phyloP scores from a whole-genome alignment of 2,329 filamentous ascomycete genomes.

The Allantophomopsis cytisporea region DNA sequence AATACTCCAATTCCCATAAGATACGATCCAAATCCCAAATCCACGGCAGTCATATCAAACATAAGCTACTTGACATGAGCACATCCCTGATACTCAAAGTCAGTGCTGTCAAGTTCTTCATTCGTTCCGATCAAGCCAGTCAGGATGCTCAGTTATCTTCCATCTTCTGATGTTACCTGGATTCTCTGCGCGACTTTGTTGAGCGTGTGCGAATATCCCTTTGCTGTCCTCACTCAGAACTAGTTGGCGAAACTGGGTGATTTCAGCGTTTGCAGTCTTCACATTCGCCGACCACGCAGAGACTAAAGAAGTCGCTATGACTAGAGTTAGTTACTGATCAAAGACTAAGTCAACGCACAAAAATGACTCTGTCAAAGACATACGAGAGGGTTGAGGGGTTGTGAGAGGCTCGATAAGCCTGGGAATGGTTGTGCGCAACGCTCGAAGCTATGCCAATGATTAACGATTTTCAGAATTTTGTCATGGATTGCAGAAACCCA shows the following conservation, averaged over 20 bases:
- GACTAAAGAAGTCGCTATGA: slow-evolving; percentile 34
- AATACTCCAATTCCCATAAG: no score
- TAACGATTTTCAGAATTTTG: no score
- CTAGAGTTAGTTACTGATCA: slow-evolving; percentile 2
- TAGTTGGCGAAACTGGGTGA: slow-evolving; percentile 25
- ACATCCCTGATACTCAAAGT: no score
- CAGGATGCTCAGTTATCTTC: slow-evolving; percentile 42
- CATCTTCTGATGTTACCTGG: slow-evolving; percentile 44
- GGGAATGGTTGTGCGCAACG: slow-evolving; percentile 33
- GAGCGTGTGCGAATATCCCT: slow-evolving; percentile 36
- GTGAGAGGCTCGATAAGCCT: slow-evolving; percentile 37
- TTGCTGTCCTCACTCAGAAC: slow-evolving; percentile 14
- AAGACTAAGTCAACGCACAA: neutral
- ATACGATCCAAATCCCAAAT: no score
- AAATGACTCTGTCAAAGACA: slow-evolving; percentile 9
- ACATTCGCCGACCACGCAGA: slow-evolving; percentile 32
- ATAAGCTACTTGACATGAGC: no score
- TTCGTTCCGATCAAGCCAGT: slow-evolving; percentile 31
- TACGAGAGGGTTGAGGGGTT: slow-evolving; percentile 36
- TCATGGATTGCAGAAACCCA: slow-evolving; percentile 2
- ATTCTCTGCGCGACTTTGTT: slow-evolving; percentile 37
- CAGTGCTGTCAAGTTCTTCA: no score
- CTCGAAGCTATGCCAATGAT: slow-evolving; percentile 23
- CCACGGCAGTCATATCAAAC: no score
- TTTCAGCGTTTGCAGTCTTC: slow-evolving; percentile 30